Evolutionary conservation across 495 filamentous ascomycete genomes (phyloP).

Genomic region (Bathelium albidoporum): DNA sequence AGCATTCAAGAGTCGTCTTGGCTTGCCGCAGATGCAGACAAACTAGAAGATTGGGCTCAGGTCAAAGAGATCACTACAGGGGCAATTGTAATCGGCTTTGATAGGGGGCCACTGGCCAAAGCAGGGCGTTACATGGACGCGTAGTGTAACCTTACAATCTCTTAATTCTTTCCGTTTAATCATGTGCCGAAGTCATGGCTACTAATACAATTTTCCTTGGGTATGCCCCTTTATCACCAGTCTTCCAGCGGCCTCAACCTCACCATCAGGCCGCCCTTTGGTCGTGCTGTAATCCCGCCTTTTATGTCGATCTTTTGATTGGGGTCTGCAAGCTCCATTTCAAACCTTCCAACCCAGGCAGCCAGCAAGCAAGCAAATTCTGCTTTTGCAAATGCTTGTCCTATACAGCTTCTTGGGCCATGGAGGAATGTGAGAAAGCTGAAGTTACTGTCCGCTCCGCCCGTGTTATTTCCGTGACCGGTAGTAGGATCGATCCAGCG

Average conservation of each 20-base stretch:
- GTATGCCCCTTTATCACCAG: conserved; percentile 12
- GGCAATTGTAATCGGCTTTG: not conserved
- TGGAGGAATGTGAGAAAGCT: conserved; percentile 35
- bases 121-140: not conserved
- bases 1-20: not conserved
- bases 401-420: conserved; percentile 40
- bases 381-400: conserved; percentile 61
- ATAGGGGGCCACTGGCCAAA: not conserved
- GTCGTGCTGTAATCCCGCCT: conserved; percentile 30
- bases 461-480: conserved; percentile 27
- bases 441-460: conserved; percentile 32
- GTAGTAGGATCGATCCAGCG: conserved; percentile 24
- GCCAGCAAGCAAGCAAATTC: conserved; percentile 81
- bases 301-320: conserved; percentile 26
- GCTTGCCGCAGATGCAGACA: not conserved
- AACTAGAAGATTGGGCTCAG: conserved; percentile 1
- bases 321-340: conserved; percentile 42
- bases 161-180: not conserved
- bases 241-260: conserved; percentile 19
- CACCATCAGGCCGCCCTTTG: conserved; percentile 28
- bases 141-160: not conserved
- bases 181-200: not conserved
- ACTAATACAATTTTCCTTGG: not conserved
- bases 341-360: conserved; percentile 59
- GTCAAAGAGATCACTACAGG: not conserved